A percentile compares a stretch with the other conserved stretches of the same genome.
These are phyloP conservation scores for Yamadazyma endophytica DNA, from an alignment of 805 yeast genomes.

Conservation along the genomic window DNA sequence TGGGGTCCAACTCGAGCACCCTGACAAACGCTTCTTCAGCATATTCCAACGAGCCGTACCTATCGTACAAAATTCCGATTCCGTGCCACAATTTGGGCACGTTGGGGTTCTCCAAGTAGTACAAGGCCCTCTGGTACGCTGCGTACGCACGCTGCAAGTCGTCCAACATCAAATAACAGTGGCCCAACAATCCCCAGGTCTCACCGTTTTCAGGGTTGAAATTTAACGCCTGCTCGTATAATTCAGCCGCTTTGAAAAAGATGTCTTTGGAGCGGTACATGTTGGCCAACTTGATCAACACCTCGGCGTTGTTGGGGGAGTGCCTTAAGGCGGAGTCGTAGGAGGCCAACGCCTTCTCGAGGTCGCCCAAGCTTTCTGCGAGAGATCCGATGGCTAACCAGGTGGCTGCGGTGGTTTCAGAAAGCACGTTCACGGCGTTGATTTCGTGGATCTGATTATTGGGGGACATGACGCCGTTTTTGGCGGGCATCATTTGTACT, in stretches of 20 bases:
- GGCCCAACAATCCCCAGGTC: conserved; percentile 95
- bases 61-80: conserved; percentile 91
- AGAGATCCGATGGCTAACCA: conserved; percentile 88
- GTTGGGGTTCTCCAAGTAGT: conserved; percentile 85
- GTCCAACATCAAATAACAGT: conserved; percentile 94
- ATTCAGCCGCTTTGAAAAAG: conserved; percentile 91
- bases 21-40: conserved; percentile 98
- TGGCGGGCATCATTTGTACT: conserved; percentile 14
- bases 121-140: conserved; percentile 93
- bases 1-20: conserved; percentile 92
- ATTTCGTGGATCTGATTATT: conserved; percentile 8
- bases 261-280: conserved; percentile 84
- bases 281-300: conserved; percentile 81
- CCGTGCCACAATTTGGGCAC: conserved; percentile 99
- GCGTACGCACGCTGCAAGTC: conserved; percentile 93
- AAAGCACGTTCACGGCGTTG: conserved; percentile 14
- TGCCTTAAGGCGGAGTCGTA: conserved; percentile 85
- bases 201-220: conserved; percentile 87
- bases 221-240: conserved; percentile 81
- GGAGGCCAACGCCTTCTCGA: conserved; percentile 83
- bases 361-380: conserved; percentile 86
- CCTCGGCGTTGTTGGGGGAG: conserved; percentile 81
- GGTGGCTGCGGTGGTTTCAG: conserved; percentile 67
- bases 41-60: conserved; percentile 93
- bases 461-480: conserved; percentile 9